Evolutionary conservation across 805 yeast genomes (phyloP), one percentile per base, ranked within the genome.

Genomic region (Cyberlindnera suaveolens): DNA sequence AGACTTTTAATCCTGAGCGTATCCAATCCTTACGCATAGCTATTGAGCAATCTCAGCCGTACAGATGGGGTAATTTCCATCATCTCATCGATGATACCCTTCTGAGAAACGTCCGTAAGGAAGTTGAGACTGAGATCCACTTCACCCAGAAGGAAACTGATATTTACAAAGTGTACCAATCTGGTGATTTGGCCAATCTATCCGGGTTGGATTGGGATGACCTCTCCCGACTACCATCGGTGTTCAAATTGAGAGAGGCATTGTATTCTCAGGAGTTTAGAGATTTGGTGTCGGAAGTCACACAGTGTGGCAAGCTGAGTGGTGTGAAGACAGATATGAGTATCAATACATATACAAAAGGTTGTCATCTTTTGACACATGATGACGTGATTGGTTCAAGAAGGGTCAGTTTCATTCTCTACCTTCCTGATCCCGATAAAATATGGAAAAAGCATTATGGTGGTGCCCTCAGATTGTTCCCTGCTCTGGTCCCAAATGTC

Each of bases 341-440:
- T 47, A 78, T 93, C 52, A 91, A 93, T 59, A 82, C 95, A 3
- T 93, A 93, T 62, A 82, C 84, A 39, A 85, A 87, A 55, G 95
- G 96, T 2, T 93, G 98, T 58, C 99, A 93, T 65, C 68, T 93
- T 44, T 70, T 93, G 49, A 88, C 96, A 4, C 99, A 93, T 61
- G 99, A 93, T 65, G 99, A 93, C 62, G 99, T 93, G 29, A 93
- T 93, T 60, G 99, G 98, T 1, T 82, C 96, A 1, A 72, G 99
- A 60, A 71, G 97, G 45, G 90, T 93, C 27, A 85, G 96, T 53
- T 93, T 90, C 58, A 95, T 95, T 49, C 68, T 95, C 40, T 93
- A 93, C 61, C 66, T 93, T 61, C 96, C 97, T 0, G 96, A 90
- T 36, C 97, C 98, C 2, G 93, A 86, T 49, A 80, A 80, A 46